Conservation (phyloP, 1,284 basidiomycete species). For the Tilletia caries region DNA sequence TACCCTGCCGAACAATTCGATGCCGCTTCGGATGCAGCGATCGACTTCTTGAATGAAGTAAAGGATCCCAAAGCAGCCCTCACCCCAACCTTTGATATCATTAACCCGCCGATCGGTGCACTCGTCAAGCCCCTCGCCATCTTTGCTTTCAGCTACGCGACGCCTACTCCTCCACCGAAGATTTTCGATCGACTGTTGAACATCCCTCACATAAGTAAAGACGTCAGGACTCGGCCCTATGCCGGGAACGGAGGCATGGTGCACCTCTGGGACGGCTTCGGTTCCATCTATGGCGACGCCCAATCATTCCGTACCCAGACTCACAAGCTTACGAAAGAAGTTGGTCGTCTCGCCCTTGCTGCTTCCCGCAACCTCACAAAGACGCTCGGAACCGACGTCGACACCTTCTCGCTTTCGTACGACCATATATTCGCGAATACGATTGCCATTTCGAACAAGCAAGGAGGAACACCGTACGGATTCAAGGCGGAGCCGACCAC, state of each 20-base stretch:
- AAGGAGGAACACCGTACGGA: neutral
- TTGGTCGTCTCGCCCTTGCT: neutral
- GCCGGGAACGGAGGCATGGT: neutral
- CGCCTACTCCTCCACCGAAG: neutral
- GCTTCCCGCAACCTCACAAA: neutral
- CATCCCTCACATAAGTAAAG: neutral
- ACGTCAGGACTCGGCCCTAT: neutral
- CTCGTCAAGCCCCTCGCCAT: neutral
- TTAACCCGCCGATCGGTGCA: neutral
- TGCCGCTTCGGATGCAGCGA: neutral
- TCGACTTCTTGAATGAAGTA: conserved; percentile 2
- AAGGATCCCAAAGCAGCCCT: conserved; percentile 1
- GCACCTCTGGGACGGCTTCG: neutral
- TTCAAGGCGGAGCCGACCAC: neutral
- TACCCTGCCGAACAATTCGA: neutral
- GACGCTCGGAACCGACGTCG: neutral
- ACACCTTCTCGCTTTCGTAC: neutral
- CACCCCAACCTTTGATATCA: neutral
- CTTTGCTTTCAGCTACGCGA: neutral
- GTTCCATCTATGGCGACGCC: neutral
- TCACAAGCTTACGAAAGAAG: neutral
- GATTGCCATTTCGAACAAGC: neutral
- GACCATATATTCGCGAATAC: neutral
- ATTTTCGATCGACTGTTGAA: neutral
- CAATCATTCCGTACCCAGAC: neutral